A percentile compares a stretch with the other conserved stretches of the same genome.
phyloP scores from a whole-genome alignment of 306 rosid genomes.

The Ceratonia siliqua region DNA sequence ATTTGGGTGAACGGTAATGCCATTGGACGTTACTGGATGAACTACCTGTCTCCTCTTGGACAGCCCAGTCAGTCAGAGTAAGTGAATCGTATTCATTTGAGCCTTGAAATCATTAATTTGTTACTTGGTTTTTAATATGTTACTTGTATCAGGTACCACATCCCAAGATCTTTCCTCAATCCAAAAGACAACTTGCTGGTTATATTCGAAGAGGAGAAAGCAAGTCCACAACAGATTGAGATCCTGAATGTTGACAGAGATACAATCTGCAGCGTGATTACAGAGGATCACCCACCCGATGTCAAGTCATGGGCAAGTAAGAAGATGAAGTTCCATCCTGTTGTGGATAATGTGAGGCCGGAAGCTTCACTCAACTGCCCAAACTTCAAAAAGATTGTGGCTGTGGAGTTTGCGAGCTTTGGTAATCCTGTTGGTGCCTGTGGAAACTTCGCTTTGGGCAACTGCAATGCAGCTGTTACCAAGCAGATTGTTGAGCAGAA shows the following conservation, averaged over 20 bases:
- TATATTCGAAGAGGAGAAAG: conserved; percentile 66
- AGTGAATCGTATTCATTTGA: background rate
- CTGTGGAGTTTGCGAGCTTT: conserved; percentile 73
- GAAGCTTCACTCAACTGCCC: conserved; percentile 53
- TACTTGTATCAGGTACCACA: conserved; percentile 57
- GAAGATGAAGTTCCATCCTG: conserved; percentile 28
- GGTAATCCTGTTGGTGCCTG: conserved; percentile 72
- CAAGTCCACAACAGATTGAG: conserved; percentile 50
- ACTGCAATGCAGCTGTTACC: conserved; percentile 39
- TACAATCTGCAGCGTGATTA: conserved; percentile 59
- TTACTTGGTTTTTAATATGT: too few species aligned
- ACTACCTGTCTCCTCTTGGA: conserved; percentile 57
- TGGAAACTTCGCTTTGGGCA: conserved; percentile 50
- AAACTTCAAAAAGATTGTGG: conserved; percentile 39
- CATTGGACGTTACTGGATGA: conserved; percentile 88
- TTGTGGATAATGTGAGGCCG: background rate
- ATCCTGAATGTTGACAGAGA: conserved; percentile 64
- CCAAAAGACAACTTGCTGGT: conserved; percentile 59
- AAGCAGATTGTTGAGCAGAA: conserved; percentile 50
- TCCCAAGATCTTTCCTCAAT: conserved; percentile 69
- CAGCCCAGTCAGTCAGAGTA: conserved; percentile 69
- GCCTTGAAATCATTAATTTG: too few species aligned
- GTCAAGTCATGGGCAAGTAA: conserved; percentile 61
- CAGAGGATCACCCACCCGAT: conserved; percentile 54
- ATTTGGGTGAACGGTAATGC: conserved; percentile 75